phyloP scores from a whole-genome alignment of 441 rosid species.

The Pelargonium cotyledonis region DNA sequence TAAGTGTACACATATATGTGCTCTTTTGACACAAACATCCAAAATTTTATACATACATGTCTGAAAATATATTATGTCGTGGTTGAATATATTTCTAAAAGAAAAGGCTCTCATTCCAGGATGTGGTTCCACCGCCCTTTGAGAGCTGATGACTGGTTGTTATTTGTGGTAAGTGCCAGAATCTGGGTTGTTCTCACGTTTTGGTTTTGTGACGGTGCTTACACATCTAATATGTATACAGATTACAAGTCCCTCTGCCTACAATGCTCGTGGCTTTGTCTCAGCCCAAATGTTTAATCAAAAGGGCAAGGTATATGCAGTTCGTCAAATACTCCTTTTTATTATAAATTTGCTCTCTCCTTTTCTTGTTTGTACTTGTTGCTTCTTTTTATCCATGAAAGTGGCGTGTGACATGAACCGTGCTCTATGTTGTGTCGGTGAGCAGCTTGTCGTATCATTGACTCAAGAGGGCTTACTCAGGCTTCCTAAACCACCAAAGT shows the following conservation, averaged over 20 bases:
- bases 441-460: constrained; percentile 70
- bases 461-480: constrained; percentile 78
- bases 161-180: constrained; percentile 50
- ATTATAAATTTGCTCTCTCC: neutral
- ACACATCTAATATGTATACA: constrained; percentile 21
- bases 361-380: neutral
- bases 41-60: neutral
- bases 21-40: neutral
- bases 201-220: constrained; percentile 10
- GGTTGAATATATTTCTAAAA: neutral
- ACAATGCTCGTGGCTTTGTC: constrained; percentile 63
- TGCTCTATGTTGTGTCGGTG: constrained; percentile 8
- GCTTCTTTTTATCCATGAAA: neutral
- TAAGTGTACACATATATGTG: neutral
- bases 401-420: neutral
- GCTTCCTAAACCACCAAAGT: constrained; percentile 25
- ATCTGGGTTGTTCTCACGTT: constrained; percentile 5
- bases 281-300: constrained; percentile 65
- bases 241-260: constrained; percentile 61
- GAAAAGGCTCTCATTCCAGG: constrained; percentile 29
- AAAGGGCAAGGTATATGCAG: constrained; percentile 65
- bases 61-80: neutral
- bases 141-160: constrained; percentile 92
- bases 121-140: constrained; percentile 85
- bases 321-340: neutral